Conservation (phyloP, 1,284 basidiomycete species). For the Ceraceosorus guamensis region DNA sequence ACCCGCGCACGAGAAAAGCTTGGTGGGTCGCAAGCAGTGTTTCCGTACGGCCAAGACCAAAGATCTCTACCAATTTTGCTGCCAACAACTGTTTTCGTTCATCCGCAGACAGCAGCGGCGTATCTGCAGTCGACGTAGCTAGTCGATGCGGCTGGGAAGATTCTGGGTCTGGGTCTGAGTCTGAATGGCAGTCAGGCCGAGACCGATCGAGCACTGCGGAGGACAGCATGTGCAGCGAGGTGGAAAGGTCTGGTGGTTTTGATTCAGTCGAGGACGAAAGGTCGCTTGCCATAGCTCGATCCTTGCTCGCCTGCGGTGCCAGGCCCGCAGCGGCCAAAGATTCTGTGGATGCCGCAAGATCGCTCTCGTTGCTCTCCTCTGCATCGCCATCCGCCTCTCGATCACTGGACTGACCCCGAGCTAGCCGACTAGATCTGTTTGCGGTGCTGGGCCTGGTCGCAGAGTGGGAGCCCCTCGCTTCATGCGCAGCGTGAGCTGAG, state of each 20-base stretch:
- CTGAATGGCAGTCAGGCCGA: too few species aligned
- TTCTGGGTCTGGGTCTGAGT: too few species aligned
- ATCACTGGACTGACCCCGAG: slow-evolving; percentile 1
- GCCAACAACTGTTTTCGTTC: slow-evolving; percentile 11
- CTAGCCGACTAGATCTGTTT: neutral
- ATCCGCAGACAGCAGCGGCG: too few species aligned
- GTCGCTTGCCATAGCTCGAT: neutral
- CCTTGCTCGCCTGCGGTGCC: neutral
- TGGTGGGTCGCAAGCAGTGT: slow-evolving; percentile 19
- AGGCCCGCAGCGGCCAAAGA: neutral
- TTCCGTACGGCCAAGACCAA: slow-evolving; percentile 21
- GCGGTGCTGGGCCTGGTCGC: too few species aligned
- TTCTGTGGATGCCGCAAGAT: neutral
- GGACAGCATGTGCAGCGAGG: neutral
- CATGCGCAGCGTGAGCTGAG: too few species aligned
- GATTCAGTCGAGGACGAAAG: neutral
- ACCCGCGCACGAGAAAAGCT: slow-evolving; percentile 45
- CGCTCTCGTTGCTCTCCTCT: neutral
- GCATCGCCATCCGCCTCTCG: neutral
- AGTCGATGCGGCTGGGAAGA: too few species aligned
- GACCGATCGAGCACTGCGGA: neutral
- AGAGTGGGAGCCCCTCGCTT: too few species aligned
- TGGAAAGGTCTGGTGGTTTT: neutral
- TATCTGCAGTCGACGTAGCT: too few species aligned
- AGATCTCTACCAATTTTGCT: slow-evolving; percentile 20